Conservation (phyloP, 2,329 filamentous ascomycete species). For the Penicillium oxalicum region DNA sequence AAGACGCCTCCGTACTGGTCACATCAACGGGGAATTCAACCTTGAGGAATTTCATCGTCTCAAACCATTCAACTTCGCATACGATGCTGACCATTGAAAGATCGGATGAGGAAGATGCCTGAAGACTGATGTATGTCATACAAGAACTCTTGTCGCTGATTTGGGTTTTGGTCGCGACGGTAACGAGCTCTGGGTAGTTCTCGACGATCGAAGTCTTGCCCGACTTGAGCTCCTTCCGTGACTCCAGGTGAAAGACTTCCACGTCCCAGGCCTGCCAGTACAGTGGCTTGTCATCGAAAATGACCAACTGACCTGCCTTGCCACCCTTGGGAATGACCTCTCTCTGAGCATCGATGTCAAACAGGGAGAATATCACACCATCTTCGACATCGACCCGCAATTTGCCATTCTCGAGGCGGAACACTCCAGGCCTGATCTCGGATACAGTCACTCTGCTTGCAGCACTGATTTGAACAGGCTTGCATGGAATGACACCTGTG, state of each 20-base stretch:
- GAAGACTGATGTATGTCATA: slow-evolving; percentile 76
- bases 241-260: slow-evolving; percentile 90
- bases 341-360: slow-evolving; percentile 65
- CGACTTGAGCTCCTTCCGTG: slow-evolving; percentile 67
- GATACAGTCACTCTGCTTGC: slow-evolving; percentile 41
- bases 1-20: slow-evolving; percentile 83
- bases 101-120: slow-evolving; percentile 59
- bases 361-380: slow-evolving; percentile 77
- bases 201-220: slow-evolving; percentile 66
- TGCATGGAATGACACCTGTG: slow-evolving; percentile 39
- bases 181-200: slow-evolving; percentile 66
- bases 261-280: slow-evolving; percentile 99
- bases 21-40: slow-evolving; percentile 95
- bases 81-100: slow-evolving; percentile 69
- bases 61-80: slow-evolving; percentile 91
- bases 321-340: slow-evolving; percentile 68
- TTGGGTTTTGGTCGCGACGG: slow-evolving; percentile 74
- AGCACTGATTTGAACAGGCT: slow-evolving; percentile 20
- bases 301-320: slow-evolving; percentile 84
- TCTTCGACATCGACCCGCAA: slow-evolving; percentile 65
- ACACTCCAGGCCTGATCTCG: slow-evolving; percentile 56
- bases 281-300: slow-evolving; percentile 94
- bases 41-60: slow-evolving; percentile 96
- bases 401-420: slow-evolving; percentile 72
- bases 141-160: slow-evolving; percentile 85